Evolutionary conservation across 495 filamentous ascomycete genomes (phyloP).

Genomic region (Podospora sp.): DNA sequence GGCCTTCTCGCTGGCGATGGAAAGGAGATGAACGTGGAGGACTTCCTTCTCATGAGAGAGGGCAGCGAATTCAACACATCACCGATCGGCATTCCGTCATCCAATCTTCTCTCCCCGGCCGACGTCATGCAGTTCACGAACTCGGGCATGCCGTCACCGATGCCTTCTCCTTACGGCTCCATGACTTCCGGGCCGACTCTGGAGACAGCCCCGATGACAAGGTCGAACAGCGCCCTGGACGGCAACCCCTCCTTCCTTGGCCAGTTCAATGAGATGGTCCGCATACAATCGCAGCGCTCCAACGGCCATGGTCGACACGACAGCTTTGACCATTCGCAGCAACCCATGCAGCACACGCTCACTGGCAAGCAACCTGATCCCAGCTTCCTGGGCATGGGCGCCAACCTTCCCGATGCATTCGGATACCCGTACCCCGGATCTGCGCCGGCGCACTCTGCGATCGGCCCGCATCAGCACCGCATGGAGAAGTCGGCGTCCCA

Average conservation of each 20-base stretch:
- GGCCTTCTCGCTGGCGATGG: conserved; percentile 15
- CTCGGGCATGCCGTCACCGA: conserved; percentile 33
- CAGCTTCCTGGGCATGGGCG: conserved; percentile 40
- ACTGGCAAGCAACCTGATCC: conserved; percentile 40
- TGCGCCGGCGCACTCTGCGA: conserved; percentile 32
- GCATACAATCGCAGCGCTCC: conserved; percentile 47
- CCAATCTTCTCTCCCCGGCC: conserved; percentile 22
- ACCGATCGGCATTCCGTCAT: conserved; percentile 29
- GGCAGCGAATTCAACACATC: conserved; percentile 16
- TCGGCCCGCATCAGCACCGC: conserved; percentile 30
- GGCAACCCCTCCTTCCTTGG: conserved; percentile 40
- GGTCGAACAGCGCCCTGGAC: conserved; percentile 46
- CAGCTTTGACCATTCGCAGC: conserved; percentile 28
- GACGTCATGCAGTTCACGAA: conserved; percentile 19
- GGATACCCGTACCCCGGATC: conserved; percentile 37
- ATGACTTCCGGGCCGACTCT: conserved; percentile 49
- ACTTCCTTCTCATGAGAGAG: conserved; percentile 28
- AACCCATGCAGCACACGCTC: conserved; percentile 28
- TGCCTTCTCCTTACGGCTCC: conserved; percentile 46
- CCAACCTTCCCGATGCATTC: conserved; percentile 39
- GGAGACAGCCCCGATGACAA: conserved; percentile 48
- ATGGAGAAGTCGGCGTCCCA: conserved; percentile 45
- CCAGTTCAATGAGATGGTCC: conserved; percentile 46
- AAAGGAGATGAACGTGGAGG: conserved; percentile 28
- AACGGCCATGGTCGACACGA: conserved; percentile 33